phyloP scores from a whole-genome alignment of 331 rosid genomes.

The Pyracantha coccinea region DNA sequence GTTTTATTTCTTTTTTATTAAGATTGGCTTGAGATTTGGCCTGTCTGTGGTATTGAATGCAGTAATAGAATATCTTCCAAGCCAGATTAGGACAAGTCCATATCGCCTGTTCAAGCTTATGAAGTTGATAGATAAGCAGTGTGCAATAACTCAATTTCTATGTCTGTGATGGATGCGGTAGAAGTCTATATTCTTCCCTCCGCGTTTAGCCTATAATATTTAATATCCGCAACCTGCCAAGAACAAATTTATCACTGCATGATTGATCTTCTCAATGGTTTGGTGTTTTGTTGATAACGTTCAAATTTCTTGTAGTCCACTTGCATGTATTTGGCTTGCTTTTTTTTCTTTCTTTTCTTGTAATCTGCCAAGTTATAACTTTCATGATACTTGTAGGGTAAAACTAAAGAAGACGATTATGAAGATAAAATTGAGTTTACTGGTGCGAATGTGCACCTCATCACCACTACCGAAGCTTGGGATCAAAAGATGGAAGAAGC shows the following conservation, averaged over 20 bases:
- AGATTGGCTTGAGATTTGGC: too few relatives aligned
- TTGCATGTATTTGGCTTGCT: not conserved
- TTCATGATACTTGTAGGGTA: constrained; percentile 35
- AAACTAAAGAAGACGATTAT: constrained; percentile 35
- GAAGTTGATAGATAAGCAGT: not conserved
- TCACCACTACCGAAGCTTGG: constrained; percentile 75
- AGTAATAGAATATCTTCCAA: not conserved
- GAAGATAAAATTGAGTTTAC: constrained; percentile 57
- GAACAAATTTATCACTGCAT: not conserved
- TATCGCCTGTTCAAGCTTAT: not conserved
- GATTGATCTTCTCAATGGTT: not conserved
- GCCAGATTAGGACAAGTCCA: not conserved
- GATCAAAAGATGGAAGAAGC: constrained; percentile 87
- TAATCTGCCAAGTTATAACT: constrained; percentile 20
- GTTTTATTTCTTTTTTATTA: too few relatives aligned
- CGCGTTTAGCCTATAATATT: not conserved
- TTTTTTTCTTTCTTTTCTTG: not conserved
- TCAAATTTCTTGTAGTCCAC: not conserved
- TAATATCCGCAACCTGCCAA: not conserved
- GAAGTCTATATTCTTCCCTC: not conserved
- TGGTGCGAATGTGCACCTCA: constrained; percentile 61
- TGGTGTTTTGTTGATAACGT: not conserved
- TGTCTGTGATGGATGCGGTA: not conserved
- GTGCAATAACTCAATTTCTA: not conserved
- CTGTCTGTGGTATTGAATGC: not conserved